Evolutionary conservation across 2,329 filamentous ascomycete genomes (phyloP), one percentile per base, ranked within the genome.

Genomic region (Colletotrichum shisoi): DNA sequence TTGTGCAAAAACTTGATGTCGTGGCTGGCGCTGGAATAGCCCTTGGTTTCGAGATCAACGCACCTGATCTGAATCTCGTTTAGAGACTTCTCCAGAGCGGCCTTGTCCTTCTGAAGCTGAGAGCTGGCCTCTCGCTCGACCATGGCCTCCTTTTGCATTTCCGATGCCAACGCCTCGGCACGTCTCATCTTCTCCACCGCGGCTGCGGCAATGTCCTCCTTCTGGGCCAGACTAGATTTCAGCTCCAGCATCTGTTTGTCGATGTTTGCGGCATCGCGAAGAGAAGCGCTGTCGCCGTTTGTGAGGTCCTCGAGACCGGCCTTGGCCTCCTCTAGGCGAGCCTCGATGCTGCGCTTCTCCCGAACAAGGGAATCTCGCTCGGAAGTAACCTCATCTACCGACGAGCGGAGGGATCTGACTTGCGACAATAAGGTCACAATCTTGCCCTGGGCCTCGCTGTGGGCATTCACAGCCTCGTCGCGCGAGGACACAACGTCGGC

Each of bases 171-270:
- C 4, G 93, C 91, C 75, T 99, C 94, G 2, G 95, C 92, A 27
- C 94, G 89, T 62, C 94, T 88, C 95, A 99, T 99, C 83, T 98
- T 98, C 74, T 95, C 94, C 46, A 98, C 90, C 0, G 94, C 94
- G 3, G 95, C 94, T 0, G 91, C 87, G 12, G 93, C 92, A 66
- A 98, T 89, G 75, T 99, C 94, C 79, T 98, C 92, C 74, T 97
- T 93, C 74, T 97, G 93, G 4, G 94, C 94, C 40, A 98, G 85
- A 71, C 85, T 89, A 11, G 93, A 91, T 80, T 95, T 97, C 70
- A 99, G 86, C 68, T 96, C 92, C 6, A 99, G 84, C 27, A 98
- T 85, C 77, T 97, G 92, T 73, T 90, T 92, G 79, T 98, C 94
- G 74, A 94, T 90, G 71, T 87, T 90, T 31, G 95, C 95, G 9